Conservation (phyloP, 164 flowering plant species). For the Brasenia schreberi region DNA sequence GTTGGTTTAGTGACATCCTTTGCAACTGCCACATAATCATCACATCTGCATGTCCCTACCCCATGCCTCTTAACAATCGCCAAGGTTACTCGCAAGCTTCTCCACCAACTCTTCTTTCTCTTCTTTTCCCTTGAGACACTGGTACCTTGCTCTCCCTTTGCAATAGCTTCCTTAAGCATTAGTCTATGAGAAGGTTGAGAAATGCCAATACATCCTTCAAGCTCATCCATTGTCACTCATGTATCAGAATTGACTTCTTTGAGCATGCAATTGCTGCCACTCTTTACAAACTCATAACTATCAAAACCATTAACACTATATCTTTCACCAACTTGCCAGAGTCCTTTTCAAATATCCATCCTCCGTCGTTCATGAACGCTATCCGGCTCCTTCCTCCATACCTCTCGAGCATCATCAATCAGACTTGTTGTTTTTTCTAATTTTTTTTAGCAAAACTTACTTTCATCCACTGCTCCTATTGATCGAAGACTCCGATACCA, state of each 20-base stretch:
- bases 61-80: constrained; percentile 7
- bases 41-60: constrained; percentile 2
- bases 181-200: constrained; percentile 19
- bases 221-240: constrained; percentile 30
- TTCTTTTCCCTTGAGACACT: background rate
- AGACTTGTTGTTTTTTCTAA: too few species aligned
- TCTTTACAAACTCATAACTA: constrained; percentile 15
- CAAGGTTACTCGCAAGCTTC: constrained; percentile 23
- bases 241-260: constrained; percentile 28
- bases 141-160: background rate
- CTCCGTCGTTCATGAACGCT: too few species aligned
- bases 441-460: too few species aligned
- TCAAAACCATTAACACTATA: constrained; percentile 26
- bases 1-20: background rate
- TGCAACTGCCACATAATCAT: constrained; percentile 1
- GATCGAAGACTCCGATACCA: too few species aligned
- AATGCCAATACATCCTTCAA: constrained; percentile 20
- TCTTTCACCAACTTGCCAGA: constrained; percentile 15
- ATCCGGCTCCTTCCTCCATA: too few species aligned
- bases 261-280: constrained; percentile 18
- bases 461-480: too few species aligned
- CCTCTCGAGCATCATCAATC: too few species aligned
- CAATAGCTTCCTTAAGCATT: constrained; percentile 7
- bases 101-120: constrained; percentile 37
- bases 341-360: too few species aligned